phyloP scores from a whole-genome alignment of 345 rosid species.

The Salix purpurea region DNA sequence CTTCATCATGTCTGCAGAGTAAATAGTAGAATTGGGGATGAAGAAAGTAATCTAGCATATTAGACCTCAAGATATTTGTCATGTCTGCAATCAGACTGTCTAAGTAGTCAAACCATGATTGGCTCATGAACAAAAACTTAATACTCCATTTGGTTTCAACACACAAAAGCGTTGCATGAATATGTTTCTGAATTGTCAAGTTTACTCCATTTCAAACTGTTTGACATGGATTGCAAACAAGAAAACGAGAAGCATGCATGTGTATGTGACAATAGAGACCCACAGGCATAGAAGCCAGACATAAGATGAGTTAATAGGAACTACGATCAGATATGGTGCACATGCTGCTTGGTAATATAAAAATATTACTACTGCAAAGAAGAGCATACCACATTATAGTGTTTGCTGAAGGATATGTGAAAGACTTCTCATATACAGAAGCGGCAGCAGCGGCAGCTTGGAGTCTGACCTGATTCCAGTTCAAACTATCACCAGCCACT shows the following conservation, averaged over 20 bases:
- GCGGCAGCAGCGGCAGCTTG: constrained; percentile 88
- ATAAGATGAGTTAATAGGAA: background rate
- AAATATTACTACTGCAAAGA: background rate
- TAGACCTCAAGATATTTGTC: background rate
- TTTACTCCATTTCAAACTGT: background rate
- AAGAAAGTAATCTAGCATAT: background rate
- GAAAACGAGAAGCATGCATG: background rate
- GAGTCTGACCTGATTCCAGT: constrained; percentile 66
- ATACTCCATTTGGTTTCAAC: background rate
- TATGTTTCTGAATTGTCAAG: background rate
- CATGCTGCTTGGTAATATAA: background rate
- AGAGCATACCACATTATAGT: constrained; percentile 55
- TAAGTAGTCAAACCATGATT: background rate
- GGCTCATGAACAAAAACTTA: background rate
- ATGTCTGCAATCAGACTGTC: background rate
- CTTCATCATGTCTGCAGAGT: background rate
- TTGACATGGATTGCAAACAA: background rate
- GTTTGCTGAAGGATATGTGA: constrained; percentile 75
- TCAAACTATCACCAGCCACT: constrained; percentile 35
- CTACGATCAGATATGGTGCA: background rate
- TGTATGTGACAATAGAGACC: background rate
- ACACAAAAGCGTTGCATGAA: background rate
- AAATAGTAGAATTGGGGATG: background rate
- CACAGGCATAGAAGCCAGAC: background rate
- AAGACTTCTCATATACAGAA: constrained; percentile 68